Percentiles rank a stretch among this genome's conserved stretches.
Evolutionary conservation across 176 grass and related monocot species (phyloP).

Genomic region (Triticum turgidum): DNA sequence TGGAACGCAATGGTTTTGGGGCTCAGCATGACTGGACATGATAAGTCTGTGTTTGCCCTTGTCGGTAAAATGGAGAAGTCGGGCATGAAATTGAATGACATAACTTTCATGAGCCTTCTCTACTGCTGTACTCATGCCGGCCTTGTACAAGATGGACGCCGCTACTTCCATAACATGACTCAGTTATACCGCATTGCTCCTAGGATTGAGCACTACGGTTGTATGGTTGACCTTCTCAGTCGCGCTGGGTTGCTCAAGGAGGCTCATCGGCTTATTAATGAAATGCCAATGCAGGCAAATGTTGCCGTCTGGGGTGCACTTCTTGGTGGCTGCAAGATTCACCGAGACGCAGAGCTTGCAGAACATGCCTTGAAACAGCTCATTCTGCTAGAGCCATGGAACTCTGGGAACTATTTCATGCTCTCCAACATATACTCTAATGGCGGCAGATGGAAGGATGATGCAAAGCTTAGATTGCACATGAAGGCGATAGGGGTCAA

Average conservation of each 20-base stretch:
- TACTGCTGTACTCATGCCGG: constrained; percentile 62
- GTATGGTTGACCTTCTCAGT: constrained; percentile 66
- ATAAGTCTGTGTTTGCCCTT: constrained; percentile 45
- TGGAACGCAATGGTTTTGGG: constrained; percentile 66
- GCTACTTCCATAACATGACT: constrained; percentile 48
- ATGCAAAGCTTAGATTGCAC: constrained; percentile 50
- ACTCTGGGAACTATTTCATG: constrained; percentile 67
- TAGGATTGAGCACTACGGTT: constrained; percentile 64
- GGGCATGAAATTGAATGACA: constrained; percentile 42
- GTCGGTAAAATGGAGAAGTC: constrained; percentile 48
- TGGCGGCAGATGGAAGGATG: constrained; percentile 53
- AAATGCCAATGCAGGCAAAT: constrained; percentile 68
- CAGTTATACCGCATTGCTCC: constrained; percentile 40
- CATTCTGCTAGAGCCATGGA: constrained; percentile 53
- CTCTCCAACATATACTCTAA: constrained; percentile 68
- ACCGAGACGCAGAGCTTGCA: constrained; percentile 37
- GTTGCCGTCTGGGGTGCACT: constrained; percentile 60
- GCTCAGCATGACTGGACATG: constrained; percentile 53
- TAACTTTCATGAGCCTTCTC: constrained; percentile 64
- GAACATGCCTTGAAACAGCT: constrained; percentile 58
- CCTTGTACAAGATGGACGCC: constrained; percentile 56
- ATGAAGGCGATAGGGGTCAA: constrained; percentile 52
- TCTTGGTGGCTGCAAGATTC: constrained; percentile 66
- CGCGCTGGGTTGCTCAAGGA: constrained; percentile 55
- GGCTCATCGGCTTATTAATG: constrained; percentile 50